These are phyloP conservation scores for Pholiota molesta DNA, from an alignment of 768 basidiomycete genomes.

Conservation along the genomic window DNA sequence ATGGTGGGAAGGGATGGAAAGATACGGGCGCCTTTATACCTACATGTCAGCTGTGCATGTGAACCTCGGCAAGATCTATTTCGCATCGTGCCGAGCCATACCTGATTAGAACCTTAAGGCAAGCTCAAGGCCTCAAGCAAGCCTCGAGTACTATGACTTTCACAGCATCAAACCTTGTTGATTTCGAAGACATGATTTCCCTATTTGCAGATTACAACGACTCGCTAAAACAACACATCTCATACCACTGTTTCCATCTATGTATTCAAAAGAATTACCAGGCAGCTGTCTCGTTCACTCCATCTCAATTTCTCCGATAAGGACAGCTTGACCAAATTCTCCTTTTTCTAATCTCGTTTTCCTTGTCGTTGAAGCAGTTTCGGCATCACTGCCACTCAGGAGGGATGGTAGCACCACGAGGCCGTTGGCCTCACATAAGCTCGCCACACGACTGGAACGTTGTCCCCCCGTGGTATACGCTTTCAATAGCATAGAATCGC, in stretches of 20 bases:
- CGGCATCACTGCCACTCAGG: conserved; percentile 18
- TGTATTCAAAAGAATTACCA: too few relatives aligned
- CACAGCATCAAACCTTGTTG: background rate
- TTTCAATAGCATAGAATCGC: conserved; percentile 42
- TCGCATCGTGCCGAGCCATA: too few relatives aligned
- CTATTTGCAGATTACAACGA: too few relatives aligned
- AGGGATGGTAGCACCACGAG: conserved; percentile 66
- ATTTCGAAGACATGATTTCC: too few relatives aligned
- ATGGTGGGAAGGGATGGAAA: background rate
- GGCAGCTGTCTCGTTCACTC: conserved; percentile 4
- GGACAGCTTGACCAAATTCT: conserved; percentile 57
- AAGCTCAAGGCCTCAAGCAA: too few relatives aligned
- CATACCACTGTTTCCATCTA: background rate
- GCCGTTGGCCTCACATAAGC: conserved; percentile 80
- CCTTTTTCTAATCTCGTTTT: conserved; percentile 48
- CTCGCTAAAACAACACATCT: too few relatives aligned
- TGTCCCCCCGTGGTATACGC: conserved; percentile 88
- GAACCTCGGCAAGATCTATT: conserved; percentile 4
- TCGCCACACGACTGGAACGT: conserved; percentile 80
- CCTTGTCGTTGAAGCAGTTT: conserved; percentile 17
- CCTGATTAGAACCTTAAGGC: too few relatives aligned
- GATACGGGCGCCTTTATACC: background rate
- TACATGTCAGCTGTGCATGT: background rate
- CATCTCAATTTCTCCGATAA: conserved; percentile 67
- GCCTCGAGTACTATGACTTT: too few relatives aligned